Base-by-base conservation (phyloP, 495 filamentous ascomycete genomes). In the Monascus purpureus region DNA sequence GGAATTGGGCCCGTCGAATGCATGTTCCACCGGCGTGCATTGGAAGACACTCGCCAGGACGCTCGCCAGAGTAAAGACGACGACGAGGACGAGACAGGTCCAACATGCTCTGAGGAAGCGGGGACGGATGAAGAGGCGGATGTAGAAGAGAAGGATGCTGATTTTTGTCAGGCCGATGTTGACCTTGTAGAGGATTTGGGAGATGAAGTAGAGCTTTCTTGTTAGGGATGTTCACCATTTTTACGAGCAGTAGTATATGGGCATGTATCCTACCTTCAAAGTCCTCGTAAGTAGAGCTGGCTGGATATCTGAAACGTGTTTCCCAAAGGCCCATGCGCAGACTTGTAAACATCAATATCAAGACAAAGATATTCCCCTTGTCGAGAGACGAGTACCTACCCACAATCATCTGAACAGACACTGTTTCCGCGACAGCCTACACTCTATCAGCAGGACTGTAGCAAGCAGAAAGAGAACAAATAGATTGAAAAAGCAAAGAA, bases 1-100 rank as follows among this genome's bases (percentile, higher is more conserved):
- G 14, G 38, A 17, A 4, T 42, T 37, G 5, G 36, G 37, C 17
- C 54, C 51, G 14, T 55, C 25, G 49, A 57, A 69, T 36, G 55
- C 54, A 13, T 47, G 48, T 4, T 38, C 25, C 14, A 69, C 40
- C 8, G 62, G 63, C 0, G 37, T 46, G 42, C 65, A 69, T 36
- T 65, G 55, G 29, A 68, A 58, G 33, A 57, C 42, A 13, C 51
- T 59, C 5, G 40, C 46, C n/a, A 67, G 41, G 28, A 64, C 50
- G 19, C 53, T 52, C 15, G 41, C 50, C 8, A 58, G 12, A 22
- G 58, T 58, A 23, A 65, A 63, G 4, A 40, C 33, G 15, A 51
- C 37, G 32, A 63, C 43, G 17, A 49, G 27, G 13, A 29, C 15
- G 11, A 41, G 25, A 6, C 23, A 29, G 6, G 12, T 24, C 32